Percentiles rank a stretch among this genome's conserved stretches.
phyloP scores from a whole-genome alignment of 2,329 filamentous ascomycete species.

The Paecilomyces niveus region DNA sequence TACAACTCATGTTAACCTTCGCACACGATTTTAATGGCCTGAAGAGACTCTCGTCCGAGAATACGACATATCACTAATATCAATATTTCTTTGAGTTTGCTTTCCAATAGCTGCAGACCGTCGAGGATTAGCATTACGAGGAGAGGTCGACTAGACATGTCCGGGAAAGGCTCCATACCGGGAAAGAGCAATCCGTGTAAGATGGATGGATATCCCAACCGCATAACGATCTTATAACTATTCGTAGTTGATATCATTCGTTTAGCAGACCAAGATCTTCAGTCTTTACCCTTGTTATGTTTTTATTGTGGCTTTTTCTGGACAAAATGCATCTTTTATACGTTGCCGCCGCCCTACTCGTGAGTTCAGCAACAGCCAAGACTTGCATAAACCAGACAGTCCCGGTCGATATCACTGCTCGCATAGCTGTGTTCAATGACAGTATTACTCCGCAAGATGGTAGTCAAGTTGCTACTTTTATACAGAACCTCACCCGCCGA shows the following conservation, averaged over 20 bases:
- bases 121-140: no score
- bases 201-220: background rate
- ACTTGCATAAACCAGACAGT: background rate
- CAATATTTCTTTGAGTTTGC: no score
- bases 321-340: background rate
- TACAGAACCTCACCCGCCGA: background rate
- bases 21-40: no score
- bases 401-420: background rate
- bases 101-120: no score
- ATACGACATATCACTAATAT: no score
- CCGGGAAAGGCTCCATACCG: background rate
- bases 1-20: no score
- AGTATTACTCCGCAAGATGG: background rate
- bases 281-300: background rate
- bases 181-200: background rate
- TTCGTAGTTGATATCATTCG: background rate
- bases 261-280: background rate
- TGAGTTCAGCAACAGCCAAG: background rate
- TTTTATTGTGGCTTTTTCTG: background rate
- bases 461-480: background rate
- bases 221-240: background rate
- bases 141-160: no score
- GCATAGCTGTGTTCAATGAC: background rate
- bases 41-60: no score
- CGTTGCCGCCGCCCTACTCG: background rate